A percentile compares a stretch with the other conserved stretches of the same genome.
Evolutionary conservation across 2,329 filamentous ascomycete species (phyloP).

Genomic region (Trichophyton equinum): DNA sequence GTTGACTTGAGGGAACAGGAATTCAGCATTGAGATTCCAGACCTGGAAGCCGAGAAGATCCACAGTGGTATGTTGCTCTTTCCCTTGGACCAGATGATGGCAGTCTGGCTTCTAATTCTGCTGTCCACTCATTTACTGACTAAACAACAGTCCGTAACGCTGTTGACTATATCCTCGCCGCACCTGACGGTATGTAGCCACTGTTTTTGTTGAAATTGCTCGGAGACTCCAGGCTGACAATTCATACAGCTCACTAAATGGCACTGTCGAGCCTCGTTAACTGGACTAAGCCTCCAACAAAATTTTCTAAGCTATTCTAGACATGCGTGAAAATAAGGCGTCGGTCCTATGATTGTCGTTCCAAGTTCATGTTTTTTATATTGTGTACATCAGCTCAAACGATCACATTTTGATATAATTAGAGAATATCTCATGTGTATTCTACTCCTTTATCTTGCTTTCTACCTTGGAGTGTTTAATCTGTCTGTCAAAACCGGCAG

Average conservation of each 20-base stretch:
- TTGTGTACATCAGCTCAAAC: slow-evolving; percentile 31
- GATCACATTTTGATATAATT: slow-evolving; percentile 6
- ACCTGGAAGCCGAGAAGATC: slow-evolving; percentile 90
- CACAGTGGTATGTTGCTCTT: slow-evolving; percentile 62
- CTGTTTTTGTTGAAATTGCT: slow-evolving; percentile 18
- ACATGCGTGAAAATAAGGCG: neutral
- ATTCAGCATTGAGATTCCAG: slow-evolving; percentile 91
- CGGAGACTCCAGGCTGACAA: slow-evolving; percentile 14
- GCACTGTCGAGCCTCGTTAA: neutral
- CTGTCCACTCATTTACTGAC: neutral
- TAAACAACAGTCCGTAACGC: slow-evolving; percentile 66
- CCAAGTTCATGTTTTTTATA: slow-evolving; percentile 23
- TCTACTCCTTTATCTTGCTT: neutral
- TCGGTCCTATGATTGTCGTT: slow-evolving; percentile 15
- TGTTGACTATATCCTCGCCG: slow-evolving; percentile 82
- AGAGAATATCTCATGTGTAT: neutral
- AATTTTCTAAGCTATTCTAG: neutral
- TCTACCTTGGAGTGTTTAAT: neutral
- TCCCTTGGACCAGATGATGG: neutral
- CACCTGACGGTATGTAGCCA: slow-evolving; percentile 73
- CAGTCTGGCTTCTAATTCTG: neutral
- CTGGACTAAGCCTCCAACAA: neutral
- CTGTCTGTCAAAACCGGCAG: neutral
- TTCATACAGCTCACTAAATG: slow-evolving; percentile 13
- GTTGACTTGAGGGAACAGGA: slow-evolving; percentile 36